Evolutionary conservation across 1,284 basidiomycete species (phyloP), one percentile per base, ranked within the genome.

Genomic region (Cryptococcus sp.): DNA sequence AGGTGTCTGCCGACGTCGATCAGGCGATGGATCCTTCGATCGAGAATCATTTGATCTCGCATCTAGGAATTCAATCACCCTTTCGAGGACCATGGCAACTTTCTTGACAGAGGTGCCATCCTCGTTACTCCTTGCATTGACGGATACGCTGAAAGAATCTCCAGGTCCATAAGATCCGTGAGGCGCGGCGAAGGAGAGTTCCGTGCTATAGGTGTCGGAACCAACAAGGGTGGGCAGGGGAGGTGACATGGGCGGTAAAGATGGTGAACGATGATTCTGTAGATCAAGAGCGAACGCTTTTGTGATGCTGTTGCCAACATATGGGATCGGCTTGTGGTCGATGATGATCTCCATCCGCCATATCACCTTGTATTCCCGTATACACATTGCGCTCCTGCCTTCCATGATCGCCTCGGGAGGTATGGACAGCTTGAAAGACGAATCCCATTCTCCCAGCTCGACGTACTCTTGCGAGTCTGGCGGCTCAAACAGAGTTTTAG

Each of bases 291-390:
- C 48, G 58, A 63, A 76, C 3, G 63, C 55, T 19, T 66, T 68
- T 13, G 63, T 54, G 11, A 71, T 61, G 3, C 67, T 54, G 23
- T 64, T 54, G 3, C 74, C 73, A 39, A 74, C 71, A 38, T 65
- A 65, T 1, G 65, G 64, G 26, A 76, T 74, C 17, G 73, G 72
- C 44, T 64, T 61, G 59, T 75, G 73, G 20, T 75, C 67, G 50
- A 76, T 56, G 16, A 63, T 54, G 13, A 67, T 55, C 41, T 74
- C 70, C n/a, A 76, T 52, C 13, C 64, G 61, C 74, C 74, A 76
- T 13, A 63, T 65, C 3, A 66, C 60, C 43, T 69, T 69, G 66
- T 72, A 72, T 47, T 76, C 73, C 25, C 68, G 69, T 13, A 67
- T 55, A 23, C 51, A 46, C 56, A 70, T 68, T 10, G 68, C 49